Evolutionary conservation across 2,329 filamentous ascomycete species (phyloP), one percentile per base, ranked within the genome.

Genomic region (Paecilomyces niveus): DNA sequence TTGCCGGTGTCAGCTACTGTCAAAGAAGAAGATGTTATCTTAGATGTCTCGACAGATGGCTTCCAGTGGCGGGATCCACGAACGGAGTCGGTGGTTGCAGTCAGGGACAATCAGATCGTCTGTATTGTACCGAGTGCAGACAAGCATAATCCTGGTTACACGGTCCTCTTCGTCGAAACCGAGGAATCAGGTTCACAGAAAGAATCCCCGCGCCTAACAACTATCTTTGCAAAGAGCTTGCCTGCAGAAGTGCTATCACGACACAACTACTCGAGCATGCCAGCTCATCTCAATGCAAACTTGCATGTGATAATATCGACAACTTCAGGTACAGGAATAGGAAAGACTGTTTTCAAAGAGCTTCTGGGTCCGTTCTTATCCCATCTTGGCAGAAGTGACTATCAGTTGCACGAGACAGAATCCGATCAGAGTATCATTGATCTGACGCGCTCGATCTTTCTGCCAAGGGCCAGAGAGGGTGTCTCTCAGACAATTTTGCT

Each of bases 261-360:
- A 2, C 64, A 66, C 21, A 13, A 67, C 6, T 62, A 52, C 18
- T 53, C 57, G 5, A 59, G 63, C 2, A 45, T 67, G 31, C 69
- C 71, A 7, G 49, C 21, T 39, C 63, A 71, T 54, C 63, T 72
- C 18, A 24, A 39, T 9, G 39, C 55, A 18, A 65, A 63, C 55
- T 60, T 78, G n/a, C 81, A 89, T 64, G 77, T 91, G 18, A 70
- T 92, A 22, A 79, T 92, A 18, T 92, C 89, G 1, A 85, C 82
- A 0, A 77, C 78, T 21, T 89, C 89, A 0, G 89, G 89, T 13
- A 82, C 81, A 1, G 81, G 84, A 1, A 76, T 78, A 13, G 85
- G 88, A 0, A 69, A 75, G 31, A 62, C 67, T 1, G 85, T 88
- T 63, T 89, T 83, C 72, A 68, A 81, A 1, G 60, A 72, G 3